phyloP scores from a whole-genome alignment of 2,329 filamentous ascomycete species.

The Botrytis medusae region DNA sequence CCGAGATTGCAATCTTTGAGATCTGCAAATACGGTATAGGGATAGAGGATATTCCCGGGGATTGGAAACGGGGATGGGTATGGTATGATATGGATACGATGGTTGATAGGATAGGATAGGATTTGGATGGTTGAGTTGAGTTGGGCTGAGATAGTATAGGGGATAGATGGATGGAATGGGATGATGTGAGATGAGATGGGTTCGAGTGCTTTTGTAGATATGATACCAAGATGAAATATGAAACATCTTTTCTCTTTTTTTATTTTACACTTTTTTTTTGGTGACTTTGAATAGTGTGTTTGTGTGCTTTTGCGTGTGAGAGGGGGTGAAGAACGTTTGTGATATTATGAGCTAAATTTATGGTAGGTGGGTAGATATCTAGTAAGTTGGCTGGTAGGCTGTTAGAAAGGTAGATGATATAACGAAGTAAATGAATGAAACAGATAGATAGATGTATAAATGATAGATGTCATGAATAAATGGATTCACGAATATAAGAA shows the following conservation, averaged over 20 bases:
- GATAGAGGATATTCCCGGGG: not conserved
- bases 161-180: not conserved
- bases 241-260: conserved; percentile 10
- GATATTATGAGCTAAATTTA: too few relatives aligned
- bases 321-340: too few relatives aligned
- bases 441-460: too few relatives aligned
- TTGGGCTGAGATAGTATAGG: not conserved
- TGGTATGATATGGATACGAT: not conserved
- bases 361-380: too few relatives aligned
- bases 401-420: too few relatives aligned
- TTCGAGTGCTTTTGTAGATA: conserved; percentile 18
- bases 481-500: too few relatives aligned
- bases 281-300: not conserved
- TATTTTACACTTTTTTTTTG: not conserved
- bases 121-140: not conserved
- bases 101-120: not conserved
- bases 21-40: not conserved
- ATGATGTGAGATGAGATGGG: not conserved
- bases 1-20: not conserved
- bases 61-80: not conserved
- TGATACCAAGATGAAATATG: conserved; percentile 22
- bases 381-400: too few relatives aligned
- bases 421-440: too few relatives aligned
- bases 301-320: too few relatives aligned
- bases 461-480: too few relatives aligned